Base-by-base conservation (phyloP, 139 green algal genomes). In the Axilococcus clingmanii region DNA sequence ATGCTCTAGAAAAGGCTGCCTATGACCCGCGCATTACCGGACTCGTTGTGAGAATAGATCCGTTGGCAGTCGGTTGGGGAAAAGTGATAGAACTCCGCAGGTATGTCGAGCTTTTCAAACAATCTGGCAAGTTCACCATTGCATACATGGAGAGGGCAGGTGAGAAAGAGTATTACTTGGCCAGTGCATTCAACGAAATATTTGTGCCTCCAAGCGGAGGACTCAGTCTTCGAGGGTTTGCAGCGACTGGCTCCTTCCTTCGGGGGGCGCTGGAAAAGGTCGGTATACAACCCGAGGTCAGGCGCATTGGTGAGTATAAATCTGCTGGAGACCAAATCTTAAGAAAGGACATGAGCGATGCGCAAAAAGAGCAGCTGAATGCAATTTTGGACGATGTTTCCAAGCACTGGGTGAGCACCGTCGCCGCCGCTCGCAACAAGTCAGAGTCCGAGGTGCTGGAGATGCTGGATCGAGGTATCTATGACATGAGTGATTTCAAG, bases 81-180 rank as follows among this genome's bases (percentile, higher is more conserved):
- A 86, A 83, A 48, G 31, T 75, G 23, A 22, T 84, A 66, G 87
- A 96, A 68, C 55, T 96, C 16, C 55, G 68, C 25, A 61, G 78
- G 7, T 71, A 92, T 61, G 52, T 95, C 3, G 71, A 77, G 30
- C 55, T 75, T 57, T 92, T 93, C 62, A 63, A 65, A 12, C 19
- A 62, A 11, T 66, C 38, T 27, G 89, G 91, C 64, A 97, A 97
- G 75, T 91, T 81, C 55, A 75, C 44, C 7, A 65, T 96, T 1
- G 80, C 75, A 5, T 95, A 83, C 61, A 77, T 97, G 73, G 78
- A 86, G 61, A 51, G 65, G 19, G 88, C 66, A 2, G 78, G 82
- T 14, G 72, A 82, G 69, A 91, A 95, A 75, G 90, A 97, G 75
- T 96, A 96, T 58, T 94, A 83, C 62, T 57, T 97, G 22, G 87